phyloP scores from a whole-genome alignment of 805 yeast genomes.

The Yarrowia divulgata region DNA sequence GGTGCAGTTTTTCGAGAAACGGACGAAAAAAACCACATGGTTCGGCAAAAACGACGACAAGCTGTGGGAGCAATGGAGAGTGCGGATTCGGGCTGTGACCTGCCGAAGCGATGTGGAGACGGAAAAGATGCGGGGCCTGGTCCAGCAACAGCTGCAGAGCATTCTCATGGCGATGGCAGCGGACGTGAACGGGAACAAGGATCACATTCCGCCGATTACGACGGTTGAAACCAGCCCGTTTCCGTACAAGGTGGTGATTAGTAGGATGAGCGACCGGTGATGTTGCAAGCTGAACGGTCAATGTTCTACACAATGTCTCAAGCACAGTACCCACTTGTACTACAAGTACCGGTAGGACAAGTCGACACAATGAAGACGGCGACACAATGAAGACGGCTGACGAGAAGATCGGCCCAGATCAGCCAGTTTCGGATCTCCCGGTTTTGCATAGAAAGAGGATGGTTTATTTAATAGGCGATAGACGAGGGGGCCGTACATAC shows the following conservation, averaged over 20 bases:
- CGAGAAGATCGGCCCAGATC: too few relatives aligned
- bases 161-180: conserved; percentile 58
- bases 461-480: too few relatives aligned
- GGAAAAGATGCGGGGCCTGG: conserved; percentile 43
- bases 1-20: conserved; percentile 48
- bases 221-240: conserved; percentile 72
- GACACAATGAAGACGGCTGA: too few relatives aligned
- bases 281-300: too few relatives aligned
- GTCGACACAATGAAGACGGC: too few relatives aligned
- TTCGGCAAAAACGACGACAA: conserved; percentile 51
- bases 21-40: conserved; percentile 41
- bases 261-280: too few relatives aligned
- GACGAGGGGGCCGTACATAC: too few relatives aligned
- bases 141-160: conserved; percentile 53
- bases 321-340: too few relatives aligned
- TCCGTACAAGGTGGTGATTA: conserved; percentile 57
- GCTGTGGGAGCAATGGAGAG: conserved; percentile 77
- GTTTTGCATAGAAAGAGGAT: too few relatives aligned
- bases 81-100: conserved; percentile 52
- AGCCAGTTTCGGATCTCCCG: too few relatives aligned
- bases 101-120: conserved; percentile 24
- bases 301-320: too few relatives aligned
- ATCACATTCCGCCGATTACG: conserved; percentile 77
- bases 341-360: too few relatives aligned
- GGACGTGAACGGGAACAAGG: conserved; percentile 62